Evolutionary conservation across 805 yeast species (phyloP).

Genomic region (Ogataea pini): DNA sequence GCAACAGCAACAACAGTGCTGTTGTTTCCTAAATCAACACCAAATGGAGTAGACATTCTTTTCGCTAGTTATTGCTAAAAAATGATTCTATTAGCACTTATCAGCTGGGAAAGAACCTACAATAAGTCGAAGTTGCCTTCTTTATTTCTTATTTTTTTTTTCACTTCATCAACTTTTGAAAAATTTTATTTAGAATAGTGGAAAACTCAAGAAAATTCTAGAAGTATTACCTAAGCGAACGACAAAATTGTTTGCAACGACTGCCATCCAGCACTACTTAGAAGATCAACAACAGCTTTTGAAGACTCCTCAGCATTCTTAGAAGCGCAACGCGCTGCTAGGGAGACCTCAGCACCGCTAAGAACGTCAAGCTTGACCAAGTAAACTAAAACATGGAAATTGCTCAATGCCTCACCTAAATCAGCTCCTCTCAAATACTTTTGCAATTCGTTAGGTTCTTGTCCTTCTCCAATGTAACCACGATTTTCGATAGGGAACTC

Average conservation of each 20-base stretch:
- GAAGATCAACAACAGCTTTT: slow-evolving; percentile 10
- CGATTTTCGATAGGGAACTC: slow-evolving; percentile 80
- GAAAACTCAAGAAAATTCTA: slow-evolving; percentile 19
- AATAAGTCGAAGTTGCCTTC: slow-evolving; percentile 9
- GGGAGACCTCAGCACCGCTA: slow-evolving; percentile 51
- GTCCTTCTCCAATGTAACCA: slow-evolving; percentile 70
- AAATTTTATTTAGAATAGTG: slow-evolving; percentile 17
- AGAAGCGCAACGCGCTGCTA: slow-evolving; percentile 19
- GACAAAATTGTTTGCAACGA: slow-evolving; percentile 58
- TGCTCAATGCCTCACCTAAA: slow-evolving; percentile 41
- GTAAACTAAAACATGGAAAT: slow-evolving; percentile 75
- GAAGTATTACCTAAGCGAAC: slow-evolving; percentile 18
- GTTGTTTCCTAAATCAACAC: slow-evolving; percentile 96
- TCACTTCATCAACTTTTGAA: slow-evolving; percentile 10
- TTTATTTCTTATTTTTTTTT: slow-evolving; percentile 8
- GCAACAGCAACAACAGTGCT: slow-evolving; percentile 95
- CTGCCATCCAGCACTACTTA: slow-evolving; percentile 80
- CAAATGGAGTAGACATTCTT: slow-evolving; percentile 88
- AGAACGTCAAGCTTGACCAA: slow-evolving; percentile 54
- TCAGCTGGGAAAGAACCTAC: neutral
- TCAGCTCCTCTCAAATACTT: slow-evolving; percentile 41
- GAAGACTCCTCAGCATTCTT: slow-evolving; percentile 39
- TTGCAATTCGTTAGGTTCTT: slow-evolving; percentile 59
- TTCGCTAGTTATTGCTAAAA: slow-evolving; percentile 4
- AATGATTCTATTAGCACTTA: slow-evolving; percentile 1